These are phyloP conservation scores for Kwoniella europaea DNA, from an alignment of 768 basidiomycete species.

Conservation along the genomic window DNA sequence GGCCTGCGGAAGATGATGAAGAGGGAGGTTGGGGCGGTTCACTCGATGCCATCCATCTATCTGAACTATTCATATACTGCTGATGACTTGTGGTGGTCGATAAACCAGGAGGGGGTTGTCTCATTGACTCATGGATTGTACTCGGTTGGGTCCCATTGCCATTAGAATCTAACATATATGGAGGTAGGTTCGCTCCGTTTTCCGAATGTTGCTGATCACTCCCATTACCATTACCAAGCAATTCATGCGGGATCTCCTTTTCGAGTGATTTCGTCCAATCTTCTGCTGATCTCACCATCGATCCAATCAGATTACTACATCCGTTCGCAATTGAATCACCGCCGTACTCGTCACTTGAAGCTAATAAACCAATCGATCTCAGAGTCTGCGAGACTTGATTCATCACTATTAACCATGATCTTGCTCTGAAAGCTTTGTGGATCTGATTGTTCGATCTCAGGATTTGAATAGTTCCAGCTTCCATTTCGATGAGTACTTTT, in stretches of 20 bases:
- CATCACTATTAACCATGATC: slow-evolving; percentile 32
- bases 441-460: slow-evolving; percentile 7
- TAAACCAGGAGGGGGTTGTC: neutral
- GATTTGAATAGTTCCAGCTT: slow-evolving; percentile 36
- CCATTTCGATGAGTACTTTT: slow-evolving; percentile 46
- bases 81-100: slow-evolving; percentile 16
- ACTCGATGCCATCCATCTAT: slow-evolving; percentile 12
- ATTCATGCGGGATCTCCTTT: slow-evolving; percentile 8
- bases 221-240: neutral
- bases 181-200: neutral
- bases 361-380: slow-evolving; percentile 14
- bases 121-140: neutral
- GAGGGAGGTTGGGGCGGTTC: slow-evolving; percentile 2
- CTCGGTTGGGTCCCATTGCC: neutral
- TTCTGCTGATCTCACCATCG: slow-evolving; percentile 44
- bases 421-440: slow-evolving; percentile 17
- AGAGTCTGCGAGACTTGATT: slow-evolving; percentile 28
- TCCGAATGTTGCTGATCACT: neutral
- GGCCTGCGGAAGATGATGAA: neutral
- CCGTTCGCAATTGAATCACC: slow-evolving; percentile 40
- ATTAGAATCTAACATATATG: neutral
- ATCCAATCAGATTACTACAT: slow-evolving; percentile 46
- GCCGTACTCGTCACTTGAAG: slow-evolving; percentile 6
- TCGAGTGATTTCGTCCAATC: slow-evolving; percentile 33
- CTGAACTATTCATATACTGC: slow-evolving; percentile 42